These are phyloP conservation scores for Plectosphaerella plurivora DNA, from an alignment of 2,329 filamentous ascomycete genomes.

Conservation along the genomic window DNA sequence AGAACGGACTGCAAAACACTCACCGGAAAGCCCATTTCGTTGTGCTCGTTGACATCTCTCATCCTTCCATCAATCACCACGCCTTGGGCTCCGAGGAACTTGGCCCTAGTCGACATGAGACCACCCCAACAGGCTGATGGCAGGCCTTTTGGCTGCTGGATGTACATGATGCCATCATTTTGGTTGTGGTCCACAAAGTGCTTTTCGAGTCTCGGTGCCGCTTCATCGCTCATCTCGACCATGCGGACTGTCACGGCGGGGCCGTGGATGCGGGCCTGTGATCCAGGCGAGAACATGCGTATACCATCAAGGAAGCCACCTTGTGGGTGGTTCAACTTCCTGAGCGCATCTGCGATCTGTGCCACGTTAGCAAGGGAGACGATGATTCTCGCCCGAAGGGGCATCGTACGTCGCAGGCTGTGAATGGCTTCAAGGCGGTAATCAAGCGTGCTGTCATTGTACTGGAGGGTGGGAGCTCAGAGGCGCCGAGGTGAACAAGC, in stretches of 20 bases:
- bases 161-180: slow-evolving; percentile 19
- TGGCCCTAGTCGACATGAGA: slow-evolving; percentile 23
- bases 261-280: slow-evolving; percentile 20
- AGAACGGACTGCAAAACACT: not conserved
- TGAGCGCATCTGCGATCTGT: slow-evolving; percentile 18
- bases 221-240: slow-evolving; percentile 17
- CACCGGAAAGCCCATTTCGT: slow-evolving; percentile 13
- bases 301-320: slow-evolving; percentile 20
- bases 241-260: slow-evolving; percentile 23
- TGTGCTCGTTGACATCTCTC: slow-evolving; percentile 22
- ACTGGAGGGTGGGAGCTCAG: not conserved
- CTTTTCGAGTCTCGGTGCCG: slow-evolving; percentile 17
- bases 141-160: slow-evolving; percentile 20
- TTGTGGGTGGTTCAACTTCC: slow-evolving; percentile 21
- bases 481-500: not conserved
- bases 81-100: slow-evolving; percentile 18
- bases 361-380: not conserved
- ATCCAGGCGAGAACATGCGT: slow-evolving; percentile 16
- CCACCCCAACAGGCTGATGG: slow-evolving; percentile 22
- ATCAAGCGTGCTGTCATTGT: not conserved
- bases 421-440: not conserved
- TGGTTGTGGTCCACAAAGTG: slow-evolving; percentile 23
- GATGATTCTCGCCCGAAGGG: not conserved
- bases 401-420: not conserved
- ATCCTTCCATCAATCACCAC: slow-evolving; percentile 21